phyloP scores from a whole-genome alignment of 2,329 filamentous ascomycete genomes.

The Colletotrichum salicis region DNA sequence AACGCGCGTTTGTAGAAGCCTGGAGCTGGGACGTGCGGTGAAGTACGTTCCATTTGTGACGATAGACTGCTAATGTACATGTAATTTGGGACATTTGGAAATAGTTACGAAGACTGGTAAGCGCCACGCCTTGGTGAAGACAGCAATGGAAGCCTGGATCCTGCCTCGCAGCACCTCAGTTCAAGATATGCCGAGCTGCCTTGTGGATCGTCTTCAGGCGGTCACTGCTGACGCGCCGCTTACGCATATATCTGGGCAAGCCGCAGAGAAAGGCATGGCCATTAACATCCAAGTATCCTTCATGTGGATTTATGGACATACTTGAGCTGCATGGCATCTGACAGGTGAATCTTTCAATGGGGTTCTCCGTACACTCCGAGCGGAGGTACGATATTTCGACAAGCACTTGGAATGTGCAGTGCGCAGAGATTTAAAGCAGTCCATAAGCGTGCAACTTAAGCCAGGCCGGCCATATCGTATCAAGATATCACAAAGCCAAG shows the following conservation, averaged over 20 bases:
- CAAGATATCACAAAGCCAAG: not conserved
- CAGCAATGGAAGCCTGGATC: not conserved
- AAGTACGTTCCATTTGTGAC: not conserved
- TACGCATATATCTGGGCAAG: not conserved
- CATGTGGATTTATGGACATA: not conserved
- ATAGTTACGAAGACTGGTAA: not conserved
- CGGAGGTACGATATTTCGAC: not conserved
- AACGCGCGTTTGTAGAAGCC: not conserved
- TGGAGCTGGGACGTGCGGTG: not conserved
- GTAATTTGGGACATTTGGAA: not conserved
- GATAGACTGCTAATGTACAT: not conserved
- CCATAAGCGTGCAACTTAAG: not conserved
- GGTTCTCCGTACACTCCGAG: not conserved
- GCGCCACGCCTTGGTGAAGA: not conserved
- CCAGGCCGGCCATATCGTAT: not conserved
- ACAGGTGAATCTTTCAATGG: not conserved
- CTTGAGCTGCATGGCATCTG: not conserved
- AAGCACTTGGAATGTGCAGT: not conserved
- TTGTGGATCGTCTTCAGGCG: not conserved
- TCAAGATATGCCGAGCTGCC: not conserved
- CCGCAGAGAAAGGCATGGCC: not conserved
- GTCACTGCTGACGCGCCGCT: not conserved
- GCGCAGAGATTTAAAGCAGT: not conserved
- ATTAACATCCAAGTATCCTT: not conserved
- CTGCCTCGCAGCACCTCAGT: not conserved